Base-by-base conservation (phyloP, 441 rosid genomes). In the Rhodomyrtus psidioides region DNA sequence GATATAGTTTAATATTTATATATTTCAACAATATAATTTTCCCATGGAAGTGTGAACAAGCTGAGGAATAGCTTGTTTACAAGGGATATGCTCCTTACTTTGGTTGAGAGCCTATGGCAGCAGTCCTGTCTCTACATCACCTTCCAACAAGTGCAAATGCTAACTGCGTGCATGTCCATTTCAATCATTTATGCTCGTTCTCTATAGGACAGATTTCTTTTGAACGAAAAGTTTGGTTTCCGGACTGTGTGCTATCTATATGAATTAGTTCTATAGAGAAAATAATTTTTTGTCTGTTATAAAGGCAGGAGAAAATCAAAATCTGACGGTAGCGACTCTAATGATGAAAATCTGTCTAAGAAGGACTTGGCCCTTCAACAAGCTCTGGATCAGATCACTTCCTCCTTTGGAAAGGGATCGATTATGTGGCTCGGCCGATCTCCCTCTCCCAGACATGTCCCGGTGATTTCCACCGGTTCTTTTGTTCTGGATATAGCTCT, bases 351-450 rank as follows among this genome's bases (percentile, higher is more conserved):
- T 85, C 42, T 95, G 95, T 93, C 99, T 5, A 92, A 94, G 90
- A 97, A 94, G 89, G 99, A 96, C 85, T 83, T 96, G 89, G 99
- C 99, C n/a, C 89, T 97, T 30, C 92, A 97, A 81, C 95, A 93
- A 84, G 99, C 99, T 24, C 83, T 97, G 86, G 98, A 97, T 89
- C 99, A 96, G 88, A 96, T 97, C 30, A 94, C 95, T 8, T 92
- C 90, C 27, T 81, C 95, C 2, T 96, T 93, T 89, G 99, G 98
- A 59, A 96, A 96, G 90, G 98, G 99, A 6, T 91, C 99, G 3
- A 96, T 97, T 53, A 95, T 97, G 99, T 97, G 98, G 98, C 95
- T 96, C 46, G 99, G 99, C 84, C 93, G 96, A 55, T 92, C 95
- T 83, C 85, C 85, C 70, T 83, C 96, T 84, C 92, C 96, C 46